A percentile compares a stretch with the other conserved stretches of the same genome.
Conservation (phyloP, 2,329 filamentous ascomycete genomes). For the Xylaria sp. region DNA sequence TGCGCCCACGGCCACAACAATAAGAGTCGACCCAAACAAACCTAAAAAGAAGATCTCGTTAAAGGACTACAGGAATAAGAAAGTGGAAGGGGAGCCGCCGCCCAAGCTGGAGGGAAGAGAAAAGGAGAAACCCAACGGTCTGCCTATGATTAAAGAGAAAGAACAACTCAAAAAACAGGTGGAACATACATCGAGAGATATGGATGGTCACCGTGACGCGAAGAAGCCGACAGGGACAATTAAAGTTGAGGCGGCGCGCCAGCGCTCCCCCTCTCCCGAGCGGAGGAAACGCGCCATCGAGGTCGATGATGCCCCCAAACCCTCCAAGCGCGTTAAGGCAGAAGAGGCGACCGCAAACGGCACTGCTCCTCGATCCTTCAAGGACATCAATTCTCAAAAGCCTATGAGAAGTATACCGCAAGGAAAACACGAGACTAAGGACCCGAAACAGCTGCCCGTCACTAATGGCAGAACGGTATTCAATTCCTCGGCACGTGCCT, state of each 20-base stretch:
- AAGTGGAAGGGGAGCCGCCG: constrained; percentile 43
- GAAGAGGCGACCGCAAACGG: constrained; percentile 42
- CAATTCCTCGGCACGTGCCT: constrained; percentile 33
- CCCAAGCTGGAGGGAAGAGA: constrained; percentile 30
- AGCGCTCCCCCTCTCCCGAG: constrained; percentile 49
- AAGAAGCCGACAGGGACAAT: constrained; percentile 32
- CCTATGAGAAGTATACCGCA: constrained; percentile 7
- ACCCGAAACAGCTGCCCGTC: constrained; percentile 30
- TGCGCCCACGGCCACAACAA: constrained; percentile 33
- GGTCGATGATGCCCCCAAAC: constrained; percentile 49
- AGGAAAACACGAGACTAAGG: constrained; percentile 36
- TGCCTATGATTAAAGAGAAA: constrained; percentile 33
- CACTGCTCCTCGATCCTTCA: constrained; percentile 28
- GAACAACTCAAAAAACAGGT: constrained; percentile 38
- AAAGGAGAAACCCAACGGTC: constrained; percentile 31
- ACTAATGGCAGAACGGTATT: constrained; percentile 37
- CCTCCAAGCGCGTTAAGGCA: constrained; percentile 53
- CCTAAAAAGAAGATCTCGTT: constrained; percentile 57
- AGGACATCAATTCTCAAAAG: constrained; percentile 33
- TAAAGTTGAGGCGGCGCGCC: constrained; percentile 40
- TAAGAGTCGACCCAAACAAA: constrained; percentile 50
- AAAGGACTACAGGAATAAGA: constrained; percentile 65
- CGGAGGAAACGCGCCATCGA: constrained; percentile 55
- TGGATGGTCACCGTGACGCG: constrained; percentile 34
- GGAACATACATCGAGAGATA: constrained; percentile 31